Conservation (phyloP, 2,329 filamentous ascomycete species). For the Penicillium palitans region DNA sequence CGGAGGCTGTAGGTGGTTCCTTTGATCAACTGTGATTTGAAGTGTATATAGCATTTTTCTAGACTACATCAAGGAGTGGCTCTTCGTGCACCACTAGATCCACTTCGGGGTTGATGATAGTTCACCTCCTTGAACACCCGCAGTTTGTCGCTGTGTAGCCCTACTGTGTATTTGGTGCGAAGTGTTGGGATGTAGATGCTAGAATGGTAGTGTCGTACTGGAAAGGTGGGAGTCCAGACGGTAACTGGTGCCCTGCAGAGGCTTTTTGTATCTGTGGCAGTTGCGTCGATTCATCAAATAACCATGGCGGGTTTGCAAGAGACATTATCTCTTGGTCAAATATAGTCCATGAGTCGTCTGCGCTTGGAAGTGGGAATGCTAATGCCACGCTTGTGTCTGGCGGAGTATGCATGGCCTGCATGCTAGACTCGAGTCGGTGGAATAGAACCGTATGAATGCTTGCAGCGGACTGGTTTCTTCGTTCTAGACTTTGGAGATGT, state of each 20-base stretch:
- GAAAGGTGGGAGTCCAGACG: not conserved
- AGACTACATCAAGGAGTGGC: not conserved
- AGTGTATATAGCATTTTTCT: not conserved
- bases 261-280: constrained; percentile 11
- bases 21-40: not conserved
- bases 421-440: constrained; percentile 27
- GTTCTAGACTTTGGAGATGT: constrained; percentile 28
- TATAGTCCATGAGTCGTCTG: constrained; percentile 33
- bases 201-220: constrained; percentile 1
- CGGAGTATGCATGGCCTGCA: constrained; percentile 33
- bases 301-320: constrained; percentile 31
- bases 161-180: not conserved
- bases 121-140: not conserved
- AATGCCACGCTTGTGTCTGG: constrained; percentile 25
- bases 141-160: not conserved
- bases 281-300: constrained; percentile 21
- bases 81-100: not conserved
- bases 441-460: constrained; percentile 31
- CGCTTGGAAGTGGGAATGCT: constrained; percentile 19
- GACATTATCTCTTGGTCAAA: constrained; percentile 35
- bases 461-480: constrained; percentile 21
- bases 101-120: not conserved
- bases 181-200: not conserved
- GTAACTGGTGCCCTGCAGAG: not conserved
- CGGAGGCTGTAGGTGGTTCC: constrained; percentile 4